These are phyloP conservation scores for Monilinia aucupariae DNA, from an alignment of 2,329 filamentous ascomycete genomes.

Conservation along the genomic window DNA sequence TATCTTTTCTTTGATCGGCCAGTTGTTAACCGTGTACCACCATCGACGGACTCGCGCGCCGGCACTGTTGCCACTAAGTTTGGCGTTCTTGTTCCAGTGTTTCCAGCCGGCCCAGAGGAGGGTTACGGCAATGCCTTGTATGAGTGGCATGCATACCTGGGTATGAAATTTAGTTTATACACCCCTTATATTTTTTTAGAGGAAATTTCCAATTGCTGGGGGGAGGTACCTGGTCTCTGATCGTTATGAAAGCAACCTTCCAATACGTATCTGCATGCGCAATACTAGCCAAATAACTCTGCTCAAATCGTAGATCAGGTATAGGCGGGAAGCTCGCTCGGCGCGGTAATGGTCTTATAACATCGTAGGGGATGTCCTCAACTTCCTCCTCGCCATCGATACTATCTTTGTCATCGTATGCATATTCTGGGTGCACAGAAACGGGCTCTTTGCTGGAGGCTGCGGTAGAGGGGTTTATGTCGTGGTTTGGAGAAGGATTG, in stretches of 20 bases:
- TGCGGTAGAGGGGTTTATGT: slow-evolving; percentile 74
- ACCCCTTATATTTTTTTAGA: not conserved
- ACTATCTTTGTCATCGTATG: slow-evolving; percentile 38
- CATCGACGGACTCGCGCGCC: slow-evolving; percentile 77
- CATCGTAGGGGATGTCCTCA: slow-evolving; percentile 64
- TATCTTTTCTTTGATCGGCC: slow-evolving; percentile 55
- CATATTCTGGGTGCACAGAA: slow-evolving; percentile 36
- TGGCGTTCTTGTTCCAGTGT: slow-evolving; percentile 76
- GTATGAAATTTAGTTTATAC: slow-evolving; percentile 5
- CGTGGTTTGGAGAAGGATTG: slow-evolving; percentile 64
- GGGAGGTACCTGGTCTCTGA: slow-evolving; percentile 72
- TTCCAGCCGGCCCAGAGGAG: slow-evolving; percentile 82
- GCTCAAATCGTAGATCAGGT: slow-evolving; percentile 91
- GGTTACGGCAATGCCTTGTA: slow-evolving; percentile 87
- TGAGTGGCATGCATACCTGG: slow-evolving; percentile 76
- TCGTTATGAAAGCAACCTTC: slow-evolving; percentile 75
- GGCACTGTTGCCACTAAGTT: slow-evolving; percentile 67
- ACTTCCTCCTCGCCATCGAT: slow-evolving; percentile 43
- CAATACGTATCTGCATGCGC: slow-evolving; percentile 72
- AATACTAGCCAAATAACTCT: slow-evolving; percentile 93
- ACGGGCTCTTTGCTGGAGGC: slow-evolving; percentile 62
- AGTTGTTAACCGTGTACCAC: slow-evolving; percentile 96
- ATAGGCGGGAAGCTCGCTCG: slow-evolving; percentile 56
- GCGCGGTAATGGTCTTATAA: slow-evolving; percentile 51
- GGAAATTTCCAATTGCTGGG: not conserved